Evolutionary conservation across 73 alveolate genomes (phyloP).

Genomic region (Breviolum minutum): DNA sequence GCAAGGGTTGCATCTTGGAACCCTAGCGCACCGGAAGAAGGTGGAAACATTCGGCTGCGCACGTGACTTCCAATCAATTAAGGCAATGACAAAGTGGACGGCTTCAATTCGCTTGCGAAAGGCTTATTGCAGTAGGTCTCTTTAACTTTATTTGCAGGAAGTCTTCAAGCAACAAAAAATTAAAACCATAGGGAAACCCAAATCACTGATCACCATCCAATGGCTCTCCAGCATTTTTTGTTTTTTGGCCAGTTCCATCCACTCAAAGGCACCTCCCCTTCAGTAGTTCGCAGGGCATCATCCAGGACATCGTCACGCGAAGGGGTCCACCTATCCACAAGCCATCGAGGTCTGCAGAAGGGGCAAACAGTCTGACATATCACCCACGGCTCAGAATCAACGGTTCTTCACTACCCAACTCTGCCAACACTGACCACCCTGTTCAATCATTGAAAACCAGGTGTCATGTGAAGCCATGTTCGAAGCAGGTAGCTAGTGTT

Average conservation of each 20-base stretch:
- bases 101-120: background rate
- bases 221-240: too few species aligned
- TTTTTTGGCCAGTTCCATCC: too few species aligned
- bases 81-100: background rate
- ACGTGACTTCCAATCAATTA: background rate
- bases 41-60: background rate
- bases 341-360: too few species aligned
- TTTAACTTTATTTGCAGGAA: too few species aligned
- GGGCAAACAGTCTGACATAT: too few species aligned
- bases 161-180: background rate
- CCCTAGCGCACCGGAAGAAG: background rate
- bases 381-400: too few species aligned
- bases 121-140: too few species aligned
- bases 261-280: background rate
- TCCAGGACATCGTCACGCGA: constrained; percentile 35
- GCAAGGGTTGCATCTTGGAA: background rate
- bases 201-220: background rate
- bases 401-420: too few species aligned
- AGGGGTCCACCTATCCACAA: background rate
- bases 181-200: background rate
- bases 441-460: too few species aligned
- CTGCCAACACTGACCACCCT: too few species aligned
- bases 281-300: constrained; percentile 32
- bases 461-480: too few species aligned
- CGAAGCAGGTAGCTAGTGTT: too few species aligned